Evolutionary conservation across 2,329 filamentous ascomycete genomes (phyloP).

Genomic region (Venturiaceae sp.): DNA sequence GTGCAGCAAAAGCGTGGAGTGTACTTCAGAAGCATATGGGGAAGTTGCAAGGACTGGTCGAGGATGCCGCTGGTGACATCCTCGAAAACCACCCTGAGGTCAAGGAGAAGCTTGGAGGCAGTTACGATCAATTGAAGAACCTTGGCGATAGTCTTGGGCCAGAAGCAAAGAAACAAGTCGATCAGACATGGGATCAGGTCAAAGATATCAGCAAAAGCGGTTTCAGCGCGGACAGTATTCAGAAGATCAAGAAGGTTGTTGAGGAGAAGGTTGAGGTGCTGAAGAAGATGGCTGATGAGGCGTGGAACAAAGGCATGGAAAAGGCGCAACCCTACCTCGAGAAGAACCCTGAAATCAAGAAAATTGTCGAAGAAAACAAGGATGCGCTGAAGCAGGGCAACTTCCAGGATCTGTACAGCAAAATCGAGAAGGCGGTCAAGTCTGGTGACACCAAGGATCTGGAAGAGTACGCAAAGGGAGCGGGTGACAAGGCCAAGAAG

Average conservation of each 20-base stretch:
- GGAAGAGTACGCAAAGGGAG: constrained; percentile 50
- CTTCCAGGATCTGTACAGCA: constrained; percentile 51
- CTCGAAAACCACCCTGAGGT: constrained; percentile 64
- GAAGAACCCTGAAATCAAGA: constrained; percentile 67
- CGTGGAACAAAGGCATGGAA: constrained; percentile 62
- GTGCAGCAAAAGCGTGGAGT: constrained; percentile 50
- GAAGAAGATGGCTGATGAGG: constrained; percentile 58
- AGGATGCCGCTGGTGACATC: constrained; percentile 54
- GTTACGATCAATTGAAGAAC: constrained; percentile 58
- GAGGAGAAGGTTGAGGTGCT: constrained; percentile 62
- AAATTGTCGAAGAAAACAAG: constrained; percentile 61
- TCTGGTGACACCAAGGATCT: constrained; percentile 51
- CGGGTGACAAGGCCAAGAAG: constrained; percentile 50
- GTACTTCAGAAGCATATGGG: constrained; percentile 52
- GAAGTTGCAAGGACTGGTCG: constrained; percentile 51
- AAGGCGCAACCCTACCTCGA: constrained; percentile 63
- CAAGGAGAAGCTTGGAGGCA: constrained; percentile 62
- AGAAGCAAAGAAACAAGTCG: constrained; percentile 66
- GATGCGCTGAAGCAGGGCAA: constrained; percentile 60
- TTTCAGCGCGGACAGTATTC: constrained; percentile 45
- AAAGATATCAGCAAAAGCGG: constrained; percentile 54
- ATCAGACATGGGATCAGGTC: constrained; percentile 60
- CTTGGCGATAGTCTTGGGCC: constrained; percentile 62
- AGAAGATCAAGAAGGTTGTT: constrained; percentile 49
- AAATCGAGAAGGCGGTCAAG: constrained; percentile 50